phyloP scores from a whole-genome alignment of 164 flowering plant genomes.

The Macadamia tetraphylla region DNA sequence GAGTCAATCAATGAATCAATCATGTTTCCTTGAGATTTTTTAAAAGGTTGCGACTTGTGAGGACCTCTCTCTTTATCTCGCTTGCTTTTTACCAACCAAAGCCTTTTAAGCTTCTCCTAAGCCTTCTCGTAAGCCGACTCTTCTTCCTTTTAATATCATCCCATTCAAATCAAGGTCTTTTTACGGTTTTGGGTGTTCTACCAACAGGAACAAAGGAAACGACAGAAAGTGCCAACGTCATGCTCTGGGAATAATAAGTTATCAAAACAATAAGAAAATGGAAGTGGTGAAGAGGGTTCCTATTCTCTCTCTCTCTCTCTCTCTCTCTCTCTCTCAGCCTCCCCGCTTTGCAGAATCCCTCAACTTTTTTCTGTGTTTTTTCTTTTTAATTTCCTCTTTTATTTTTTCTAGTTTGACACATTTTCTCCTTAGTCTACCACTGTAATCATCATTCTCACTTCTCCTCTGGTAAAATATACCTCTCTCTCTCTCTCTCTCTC shows the following conservation, averaged over 20 bases:
- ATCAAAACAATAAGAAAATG: conserved; percentile 1
- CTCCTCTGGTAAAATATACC: conserved; percentile 11
- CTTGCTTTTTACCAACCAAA: conserved; percentile 23
- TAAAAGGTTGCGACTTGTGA: conserved; percentile 12
- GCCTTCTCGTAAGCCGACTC: conserved; percentile 10
- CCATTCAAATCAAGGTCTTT: conserved; percentile 47
- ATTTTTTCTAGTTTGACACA: conserved; percentile 24
- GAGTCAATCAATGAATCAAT: conserved; percentile 22
- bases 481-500: neutral
- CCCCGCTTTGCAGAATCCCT: conserved; percentile 23
- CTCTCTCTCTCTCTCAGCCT: neutral
- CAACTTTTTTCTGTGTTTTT: conserved; percentile 10
- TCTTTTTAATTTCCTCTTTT: conserved; percentile 1
- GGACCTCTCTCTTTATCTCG: neutral
- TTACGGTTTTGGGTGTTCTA: conserved; percentile 57
- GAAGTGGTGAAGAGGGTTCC: conserved; percentile 1
- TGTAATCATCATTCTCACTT: conserved; percentile 45
- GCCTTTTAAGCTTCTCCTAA: conserved; percentile 37
- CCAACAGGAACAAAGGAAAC: conserved; percentile 47
- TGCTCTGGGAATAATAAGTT: neutral
- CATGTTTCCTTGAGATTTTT: conserved; percentile 15
- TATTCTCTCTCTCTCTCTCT: conserved; percentile 15
- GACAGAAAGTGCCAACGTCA: conserved; percentile 59
- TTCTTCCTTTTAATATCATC: conserved; percentile 21
- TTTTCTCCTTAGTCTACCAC: conserved; percentile 29